Conservation (phyloP, 257 asterid genomes). For the Forsythia viridissima region DNA sequence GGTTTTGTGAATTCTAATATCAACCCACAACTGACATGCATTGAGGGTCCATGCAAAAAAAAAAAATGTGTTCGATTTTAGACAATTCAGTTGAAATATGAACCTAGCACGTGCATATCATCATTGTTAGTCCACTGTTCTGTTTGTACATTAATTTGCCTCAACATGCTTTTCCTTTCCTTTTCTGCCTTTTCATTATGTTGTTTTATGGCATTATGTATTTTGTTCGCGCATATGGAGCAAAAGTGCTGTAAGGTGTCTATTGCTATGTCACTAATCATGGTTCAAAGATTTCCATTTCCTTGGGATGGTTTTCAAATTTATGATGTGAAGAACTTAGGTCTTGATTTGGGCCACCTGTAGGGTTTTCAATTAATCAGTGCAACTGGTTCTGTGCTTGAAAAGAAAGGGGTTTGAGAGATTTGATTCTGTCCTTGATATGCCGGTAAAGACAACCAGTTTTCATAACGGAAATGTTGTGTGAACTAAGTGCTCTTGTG, state of each 20-base stretch:
- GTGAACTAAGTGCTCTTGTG: neutral
- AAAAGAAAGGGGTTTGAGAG: neutral
- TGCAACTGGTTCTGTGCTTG: neutral
- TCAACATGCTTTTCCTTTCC: neutral
- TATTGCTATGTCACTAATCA: neutral
- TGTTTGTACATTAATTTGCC: neutral
- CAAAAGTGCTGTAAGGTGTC: neutral
- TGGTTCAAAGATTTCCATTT: neutral
- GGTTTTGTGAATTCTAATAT: slow-evolving; percentile 9
- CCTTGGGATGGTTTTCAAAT: neutral
- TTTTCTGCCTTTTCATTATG: neutral
- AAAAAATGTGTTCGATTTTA: neutral
- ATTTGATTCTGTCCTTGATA: neutral
- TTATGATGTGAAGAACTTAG: neutral
- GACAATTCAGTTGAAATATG: neutral
- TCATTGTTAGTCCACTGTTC: neutral
- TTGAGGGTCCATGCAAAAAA: neutral
- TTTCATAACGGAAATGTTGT: neutral
- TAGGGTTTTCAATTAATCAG: neutral
- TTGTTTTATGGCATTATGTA: neutral
- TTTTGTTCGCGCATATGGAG: neutral
- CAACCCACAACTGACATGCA: neutral
- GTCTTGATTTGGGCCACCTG: neutral
- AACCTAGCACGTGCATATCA: neutral
- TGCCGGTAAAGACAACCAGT: neutral